These are phyloP conservation scores for Phytophthora uliginosa DNA, from an alignment of 352 stramenopile genomes.

Conservation along the genomic window DNA sequence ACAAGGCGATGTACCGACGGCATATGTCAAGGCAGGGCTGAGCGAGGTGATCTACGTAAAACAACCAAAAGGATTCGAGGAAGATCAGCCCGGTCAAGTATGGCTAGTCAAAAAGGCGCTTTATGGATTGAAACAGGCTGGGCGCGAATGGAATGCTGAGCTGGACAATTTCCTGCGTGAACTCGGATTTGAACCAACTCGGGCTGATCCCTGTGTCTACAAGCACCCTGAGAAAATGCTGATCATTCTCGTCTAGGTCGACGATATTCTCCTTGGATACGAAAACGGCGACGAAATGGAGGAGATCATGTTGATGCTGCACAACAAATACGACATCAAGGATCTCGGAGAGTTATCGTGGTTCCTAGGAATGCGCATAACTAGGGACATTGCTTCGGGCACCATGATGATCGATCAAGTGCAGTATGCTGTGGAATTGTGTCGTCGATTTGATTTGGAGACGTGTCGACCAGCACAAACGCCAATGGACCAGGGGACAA, in stretches of 20 bases:
- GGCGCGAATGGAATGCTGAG: constrained; percentile 7
- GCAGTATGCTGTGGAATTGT: constrained; percentile 7
- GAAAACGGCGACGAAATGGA: not conserved
- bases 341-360: constrained; percentile 1
- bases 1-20: constrained; percentile 4
- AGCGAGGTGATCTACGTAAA: constrained; percentile 5
- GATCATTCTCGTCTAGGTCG: constrained; percentile 11
- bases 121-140: constrained; percentile 16
- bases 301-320: not conserved
- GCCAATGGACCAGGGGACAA: constrained; percentile 6
- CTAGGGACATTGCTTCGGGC: not conserved
- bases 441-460: constrained; percentile 7
- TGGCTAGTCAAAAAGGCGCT: constrained; percentile 7
- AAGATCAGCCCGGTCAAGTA: constrained; percentile 9
- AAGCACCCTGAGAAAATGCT: not conserved
- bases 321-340: constrained; percentile 17
- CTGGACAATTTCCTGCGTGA: not conserved
- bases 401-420: constrained; percentile 8
- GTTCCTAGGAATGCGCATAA: constrained; percentile 13
- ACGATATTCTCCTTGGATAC: constrained; percentile 11
- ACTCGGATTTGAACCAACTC: not conserved
- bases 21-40: constrained; percentile 5
- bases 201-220: constrained; percentile 8
- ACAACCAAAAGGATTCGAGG: constrained; percentile 9
- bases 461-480: not conserved